Conservation (phyloP, 768 basidiomycete species). For the Mycena polygramma region DNA sequence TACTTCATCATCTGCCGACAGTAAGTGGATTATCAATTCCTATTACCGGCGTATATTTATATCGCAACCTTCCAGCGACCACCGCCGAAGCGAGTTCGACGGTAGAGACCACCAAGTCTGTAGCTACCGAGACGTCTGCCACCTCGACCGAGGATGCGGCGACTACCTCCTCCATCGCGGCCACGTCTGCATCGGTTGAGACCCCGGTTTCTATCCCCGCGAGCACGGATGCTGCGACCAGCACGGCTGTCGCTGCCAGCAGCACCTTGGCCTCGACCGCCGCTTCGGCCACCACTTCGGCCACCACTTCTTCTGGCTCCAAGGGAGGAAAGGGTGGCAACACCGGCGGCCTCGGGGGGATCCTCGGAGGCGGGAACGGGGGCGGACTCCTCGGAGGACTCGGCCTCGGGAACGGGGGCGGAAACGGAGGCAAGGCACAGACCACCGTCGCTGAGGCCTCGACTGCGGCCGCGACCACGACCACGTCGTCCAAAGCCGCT, state of each 20-base stretch:
- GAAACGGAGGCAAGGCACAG: too few species aligned
- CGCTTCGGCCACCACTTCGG: too few species aligned
- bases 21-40: neutral
- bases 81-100: too few species aligned
- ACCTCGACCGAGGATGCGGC: slow-evolving; percentile 2
- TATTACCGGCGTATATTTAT: too few species aligned
- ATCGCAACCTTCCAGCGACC: neutral
- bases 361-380: too few species aligned
- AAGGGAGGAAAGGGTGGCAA: too few species aligned
- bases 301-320: too few species aligned
- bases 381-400: neutral
- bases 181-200: neutral
- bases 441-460: neutral
- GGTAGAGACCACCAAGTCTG: neutral
- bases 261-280: too few species aligned
- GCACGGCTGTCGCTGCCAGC: neutral
- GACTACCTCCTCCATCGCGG: slow-evolving; percentile 9
- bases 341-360: too few species aligned
- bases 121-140: slow-evolving; percentile 14
- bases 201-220: slow-evolving; percentile 1
- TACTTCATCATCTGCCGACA: neutral
- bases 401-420: too few species aligned
- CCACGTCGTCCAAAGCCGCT: neutral
- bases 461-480: neutral
- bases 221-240: neutral